A percentile compares a stretch with the other conserved stretches of the same genome.
phyloP scores from a whole-genome alignment of 495 filamentous ascomycete genomes.

The Talaromyces stipitatus region DNA sequence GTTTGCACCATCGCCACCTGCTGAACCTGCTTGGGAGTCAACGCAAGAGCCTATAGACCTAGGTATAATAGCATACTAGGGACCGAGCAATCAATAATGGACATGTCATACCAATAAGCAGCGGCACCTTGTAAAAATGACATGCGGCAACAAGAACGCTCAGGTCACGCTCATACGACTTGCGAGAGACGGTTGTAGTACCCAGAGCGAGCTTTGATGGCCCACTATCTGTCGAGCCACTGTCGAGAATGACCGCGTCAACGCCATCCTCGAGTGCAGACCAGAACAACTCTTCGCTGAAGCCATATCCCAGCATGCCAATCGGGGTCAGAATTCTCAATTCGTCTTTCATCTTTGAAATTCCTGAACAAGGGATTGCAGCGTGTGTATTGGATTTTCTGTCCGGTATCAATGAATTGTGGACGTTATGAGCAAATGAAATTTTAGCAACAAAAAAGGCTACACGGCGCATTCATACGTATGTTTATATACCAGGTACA shows the following conservation, averaged over 20 bases:
- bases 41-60: too few species aligned
- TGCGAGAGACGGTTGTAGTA: constrained; percentile 14
- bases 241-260: constrained; percentile 35
- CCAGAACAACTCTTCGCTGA: constrained; percentile 15
- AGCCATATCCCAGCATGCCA: constrained; percentile 38
- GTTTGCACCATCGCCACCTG: constrained; percentile 33
- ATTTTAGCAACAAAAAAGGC: too few species aligned
- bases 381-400: too few species aligned
- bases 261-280: constrained; percentile 15
- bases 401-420: too few species aligned
- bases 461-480: too few species aligned
- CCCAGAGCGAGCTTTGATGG: constrained; percentile 32
- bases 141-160: constrained; percentile 20
- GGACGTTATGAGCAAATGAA: too few species aligned
- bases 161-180: constrained; percentile 28
- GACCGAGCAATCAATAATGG: too few species aligned
- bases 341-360: not conserved
- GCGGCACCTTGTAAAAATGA: constrained; percentile 19
- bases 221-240: constrained; percentile 36
- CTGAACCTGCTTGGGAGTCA: too few species aligned
- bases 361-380: too few species aligned
- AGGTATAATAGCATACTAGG: too few species aligned
- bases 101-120: too few species aligned
- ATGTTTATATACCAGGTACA: too few species aligned
- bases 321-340: constrained; percentile 33